Evolutionary conservation across 2,329 filamentous ascomycete species (phyloP).

Genomic region (Septoria linicola): DNA sequence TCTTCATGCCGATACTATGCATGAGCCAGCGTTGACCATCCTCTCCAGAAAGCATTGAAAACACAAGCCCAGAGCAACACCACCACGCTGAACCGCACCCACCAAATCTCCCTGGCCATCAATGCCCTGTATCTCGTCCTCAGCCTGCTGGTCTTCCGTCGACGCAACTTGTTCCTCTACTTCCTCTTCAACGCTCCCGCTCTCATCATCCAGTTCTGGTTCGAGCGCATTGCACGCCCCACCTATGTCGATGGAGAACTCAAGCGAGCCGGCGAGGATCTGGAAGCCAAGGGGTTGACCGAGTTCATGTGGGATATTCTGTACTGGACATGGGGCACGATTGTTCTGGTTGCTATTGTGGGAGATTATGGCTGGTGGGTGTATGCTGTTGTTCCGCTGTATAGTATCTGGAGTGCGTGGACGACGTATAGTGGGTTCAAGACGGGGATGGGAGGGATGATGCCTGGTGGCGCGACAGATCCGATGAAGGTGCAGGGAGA

Average conservation of each 20-base stretch:
- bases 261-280: conserved; percentile 77
- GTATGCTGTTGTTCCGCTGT: conserved; percentile 52
- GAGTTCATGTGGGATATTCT: conserved; percentile 98
- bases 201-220: conserved; percentile 76
- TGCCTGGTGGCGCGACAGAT: conserved; percentile 40
- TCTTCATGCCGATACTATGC: not conserved
- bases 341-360: conserved; percentile 69
- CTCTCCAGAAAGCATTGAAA: conserved; percentile 51
- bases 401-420: conserved; percentile 47
- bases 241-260: conserved; percentile 66
- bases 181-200: conserved; percentile 70
- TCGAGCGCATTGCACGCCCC: conserved; percentile 82
- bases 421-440: conserved; percentile 48
- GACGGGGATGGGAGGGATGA: conserved; percentile 43
- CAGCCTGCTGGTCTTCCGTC: conserved; percentile 60
- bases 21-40: not conserved
- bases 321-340: conserved; percentile 86
- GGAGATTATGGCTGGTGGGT: conserved; percentile 78
- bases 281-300: conserved; percentile 81
- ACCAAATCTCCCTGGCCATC: conserved; percentile 69
- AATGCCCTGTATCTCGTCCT: conserved; percentile 74
- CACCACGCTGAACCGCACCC: conserved; percentile 74
- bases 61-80: conserved; percentile 63
- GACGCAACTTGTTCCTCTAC: conserved; percentile 61
- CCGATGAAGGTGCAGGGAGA: conserved; percentile 22